phyloP scores from a whole-genome alignment of 176 grass and related monocot species.

The Hordeum marinum region DNA sequence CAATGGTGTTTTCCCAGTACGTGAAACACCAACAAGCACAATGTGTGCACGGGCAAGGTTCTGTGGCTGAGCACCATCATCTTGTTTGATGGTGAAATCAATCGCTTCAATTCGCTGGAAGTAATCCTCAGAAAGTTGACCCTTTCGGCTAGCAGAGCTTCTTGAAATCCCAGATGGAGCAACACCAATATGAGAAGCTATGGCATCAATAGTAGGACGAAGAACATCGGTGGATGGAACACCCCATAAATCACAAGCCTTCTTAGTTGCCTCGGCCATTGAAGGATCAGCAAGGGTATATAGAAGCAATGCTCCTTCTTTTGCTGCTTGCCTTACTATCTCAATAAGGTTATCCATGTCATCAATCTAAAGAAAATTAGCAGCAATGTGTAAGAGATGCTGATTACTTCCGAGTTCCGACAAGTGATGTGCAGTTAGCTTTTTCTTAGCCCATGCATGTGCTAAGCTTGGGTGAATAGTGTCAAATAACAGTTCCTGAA shows the following conservation, averaged over 20 bases:
- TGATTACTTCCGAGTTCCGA: not conserved
- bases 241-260: constrained; percentile 74
- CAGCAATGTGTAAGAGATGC: constrained; percentile 20
- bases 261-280: constrained; percentile 67
- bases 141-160: constrained; percentile 54
- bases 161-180: constrained; percentile 91
- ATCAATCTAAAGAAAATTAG: constrained; percentile 54
- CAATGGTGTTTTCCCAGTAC: constrained; percentile 91
- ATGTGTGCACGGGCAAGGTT: constrained; percentile 75
- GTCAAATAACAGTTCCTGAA: not conserved
- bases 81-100: constrained; percentile 98
- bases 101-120: constrained; percentile 85
- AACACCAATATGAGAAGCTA: constrained; percentile 86
- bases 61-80: constrained; percentile 86
- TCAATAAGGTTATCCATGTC: constrained; percentile 66
- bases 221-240: constrained; percentile 76
- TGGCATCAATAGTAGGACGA: constrained; percentile 79
- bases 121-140: constrained; percentile 71
- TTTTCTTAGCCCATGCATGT: not conserved
- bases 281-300: constrained; percentile 93
- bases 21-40: constrained; percentile 89
- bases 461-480: not conserved
- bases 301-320: constrained; percentile 75
- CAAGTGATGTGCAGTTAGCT: not conserved
- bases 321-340: constrained; percentile 90